Conservation (phyloP, 208 protist genomes). For the Wallacemonas sp. region DNA sequence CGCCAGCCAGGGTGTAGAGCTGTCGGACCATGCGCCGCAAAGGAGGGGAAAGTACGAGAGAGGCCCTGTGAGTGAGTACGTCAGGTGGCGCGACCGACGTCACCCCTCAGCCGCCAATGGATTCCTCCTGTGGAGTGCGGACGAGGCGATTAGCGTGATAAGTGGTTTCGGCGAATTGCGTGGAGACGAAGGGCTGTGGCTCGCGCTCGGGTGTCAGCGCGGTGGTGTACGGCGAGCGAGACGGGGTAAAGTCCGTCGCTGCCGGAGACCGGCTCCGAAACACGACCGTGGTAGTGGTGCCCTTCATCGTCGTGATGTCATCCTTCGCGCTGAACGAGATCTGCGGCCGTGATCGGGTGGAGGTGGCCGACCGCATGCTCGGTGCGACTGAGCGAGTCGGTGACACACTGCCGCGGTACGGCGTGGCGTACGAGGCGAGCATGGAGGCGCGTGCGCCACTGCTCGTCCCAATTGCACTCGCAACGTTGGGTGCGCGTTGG, state of each 20-base stretch:
- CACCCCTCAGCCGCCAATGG: background rate
- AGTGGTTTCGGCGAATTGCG: conserved; percentile 29
- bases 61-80: too few relatives aligned
- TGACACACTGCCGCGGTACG: conserved; percentile 8
- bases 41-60: too few relatives aligned
- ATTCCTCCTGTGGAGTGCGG: conserved; percentile 7
- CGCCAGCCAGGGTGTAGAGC: too few relatives aligned
- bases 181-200: conserved; percentile 20
- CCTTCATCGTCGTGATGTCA: conserved; percentile 42
- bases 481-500: conserved; percentile 6
- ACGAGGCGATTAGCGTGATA: conserved; percentile 33
- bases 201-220: conserved; percentile 9
- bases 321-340: conserved; percentile 40
- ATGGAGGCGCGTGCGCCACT: background rate
- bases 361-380: conserved; percentile 36
- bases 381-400: conserved; percentile 27
- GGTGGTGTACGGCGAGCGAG: background rate
- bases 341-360: conserved; percentile 41
- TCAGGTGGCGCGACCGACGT: too few relatives aligned
- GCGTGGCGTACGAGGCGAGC: conserved; percentile 1
- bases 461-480: too few relatives aligned
- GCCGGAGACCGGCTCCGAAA: conserved; percentile 18
- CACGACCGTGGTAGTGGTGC: conserved; percentile 66
- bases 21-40: too few relatives aligned
- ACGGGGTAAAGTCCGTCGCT: background rate